A percentile compares a stretch with the other conserved stretches of the same genome.
Evolutionary conservation across 495 filamentous ascomycete genomes (phyloP).

Genomic region (Podospora anserina): DNA sequence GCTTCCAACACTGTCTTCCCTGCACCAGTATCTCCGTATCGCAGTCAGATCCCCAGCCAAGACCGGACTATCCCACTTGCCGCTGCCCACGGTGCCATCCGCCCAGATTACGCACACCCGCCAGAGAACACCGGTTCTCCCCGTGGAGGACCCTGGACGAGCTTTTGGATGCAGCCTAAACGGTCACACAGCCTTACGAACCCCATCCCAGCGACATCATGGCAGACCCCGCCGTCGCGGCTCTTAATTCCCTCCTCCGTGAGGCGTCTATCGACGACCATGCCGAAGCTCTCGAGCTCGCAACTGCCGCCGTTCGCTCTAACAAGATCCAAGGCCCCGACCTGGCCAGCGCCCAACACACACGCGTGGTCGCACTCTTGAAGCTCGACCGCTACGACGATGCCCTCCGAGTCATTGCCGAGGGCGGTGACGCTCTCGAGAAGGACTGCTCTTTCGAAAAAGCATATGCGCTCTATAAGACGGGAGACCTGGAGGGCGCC

Average conservation of each 20-base stretch:
- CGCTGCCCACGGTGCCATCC: slow-evolving; percentile 3
- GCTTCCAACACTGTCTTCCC: neutral
- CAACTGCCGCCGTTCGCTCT: slow-evolving; percentile 60
- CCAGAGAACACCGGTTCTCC: slow-evolving; percentile 16
- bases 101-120: neutral
- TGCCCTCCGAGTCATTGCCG: slow-evolving; percentile 71
- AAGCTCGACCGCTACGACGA: slow-evolving; percentile 95
- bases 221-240: slow-evolving; percentile 45
- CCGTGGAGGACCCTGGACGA: slow-evolving; percentile 17
- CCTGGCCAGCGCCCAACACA: slow-evolving; percentile 58
- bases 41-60: slow-evolving; percentile 1
- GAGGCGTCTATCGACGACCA: slow-evolving; percentile 47
- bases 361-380: slow-evolving; percentile 78
- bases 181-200: slow-evolving; percentile 12
- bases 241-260: slow-evolving; percentile 50
- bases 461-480: slow-evolving; percentile 90
- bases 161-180: slow-evolving; percentile 19
- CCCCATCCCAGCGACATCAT: slow-evolving; percentile 27
- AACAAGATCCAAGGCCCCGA: slow-evolving; percentile 63
- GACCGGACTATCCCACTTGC: neutral
- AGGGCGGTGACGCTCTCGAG: slow-evolving; percentile 65
- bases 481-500: slow-evolving; percentile 72
- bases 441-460: slow-evolving; percentile 69
- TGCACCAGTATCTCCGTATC: neutral
- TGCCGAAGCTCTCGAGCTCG: slow-evolving; percentile 45